Base-by-base conservation (phyloP, 805 yeast genomes). In the Metschnikowia arizonensis region DNA sequence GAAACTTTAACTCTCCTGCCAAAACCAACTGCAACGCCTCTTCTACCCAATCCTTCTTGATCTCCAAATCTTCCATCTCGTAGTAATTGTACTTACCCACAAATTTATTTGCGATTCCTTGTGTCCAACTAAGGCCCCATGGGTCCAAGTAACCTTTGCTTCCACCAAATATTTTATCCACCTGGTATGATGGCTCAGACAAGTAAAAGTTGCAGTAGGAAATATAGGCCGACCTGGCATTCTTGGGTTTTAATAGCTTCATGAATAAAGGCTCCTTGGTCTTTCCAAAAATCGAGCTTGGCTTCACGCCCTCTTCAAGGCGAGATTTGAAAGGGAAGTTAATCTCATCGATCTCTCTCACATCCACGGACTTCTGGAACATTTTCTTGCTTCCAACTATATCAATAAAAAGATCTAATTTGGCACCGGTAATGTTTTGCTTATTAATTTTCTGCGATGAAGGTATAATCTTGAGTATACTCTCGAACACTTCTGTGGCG, bases 181-280 rank as follows among this genome's bases (percentile, higher is more conserved):
- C 58, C 44, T 53, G 54, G 48, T 71, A 70, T 15, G 67, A 57
- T 2, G 75, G 74, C 28, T 52, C 58, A 10, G 58, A 47, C 3
- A 61, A 33, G 18, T 53, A 41, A 44, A 63, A 68, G 19, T 58
- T 59, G 50, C 76, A 70, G 32, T 63, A 63, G 8, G 72, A 60
- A n/a, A 71, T 63, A 37, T 60, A 62, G 3, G 59, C 44, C 1
- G 73, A 63, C 3, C 63, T 61, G n/a, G 42, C 23, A 7, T 53
- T 42, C 46, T 70, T 70, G 15, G 76, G 73, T 48, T 68, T 69
- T 50, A 71, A 46, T 18, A 71, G 38, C 47, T 67, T 66, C 32
- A 55, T 43, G 30, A 69, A 56, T 30, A 71, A 61, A 14, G 63
- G 65, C 19, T 66, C 74, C 33, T 58, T 61, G 5, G 48, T 50